Evolutionary conservation across 2,329 filamentous ascomycete genomes (phyloP), one percentile per base, ranked within the genome.

Genomic region (Dichotomopilus funicola): DNA sequence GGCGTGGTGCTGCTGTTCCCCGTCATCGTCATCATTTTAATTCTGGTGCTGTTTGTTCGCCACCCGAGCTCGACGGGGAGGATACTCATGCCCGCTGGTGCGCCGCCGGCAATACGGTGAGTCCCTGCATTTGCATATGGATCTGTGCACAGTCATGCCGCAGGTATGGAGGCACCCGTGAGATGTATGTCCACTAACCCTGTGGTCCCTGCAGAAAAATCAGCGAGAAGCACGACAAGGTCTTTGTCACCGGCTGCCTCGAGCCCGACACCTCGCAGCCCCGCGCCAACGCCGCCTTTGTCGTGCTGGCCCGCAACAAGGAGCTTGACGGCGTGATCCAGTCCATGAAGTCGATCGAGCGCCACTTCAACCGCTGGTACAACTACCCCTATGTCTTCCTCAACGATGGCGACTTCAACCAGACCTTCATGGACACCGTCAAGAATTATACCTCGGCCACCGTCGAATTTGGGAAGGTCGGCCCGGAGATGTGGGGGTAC

Each of bases 351-450:
- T 97, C 92, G 44, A 91, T 99, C 63, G 94, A 99, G 76, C 83
- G 94, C 65, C 94, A 99, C 73, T 99, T 99, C 82, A 99, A 99
- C 74, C 84, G 91, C 63, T 99, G 92, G 91, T 99, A 91, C 71
- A 85, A 97, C 72, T 99, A 99, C 71, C 94, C 94, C 33, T 99
- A 97, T 69, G 92, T 97, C 64, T 97, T 99, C 72, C 78, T 99
- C 64, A 99, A 99, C 73, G 92, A 99, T 67, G 94, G 87, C 61
- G 91, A 97, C 56, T 99, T 99, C 80, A 91, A 97, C 72, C 83
- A 89, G 67, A 89, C 86, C 10, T 99, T 99, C 80, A 95, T 89
- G 71, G 87, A 92, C 64, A 86, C 85, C 0, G 83, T 99, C 56
- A 75, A 79, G 67, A 96, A 96, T 68, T 90, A 99, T 73, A 96